These are phyloP conservation scores for Hawksworthiomyces lignivorus DNA, from an alignment of 2,329 filamentous ascomycete species.

Conservation along the genomic window DNA sequence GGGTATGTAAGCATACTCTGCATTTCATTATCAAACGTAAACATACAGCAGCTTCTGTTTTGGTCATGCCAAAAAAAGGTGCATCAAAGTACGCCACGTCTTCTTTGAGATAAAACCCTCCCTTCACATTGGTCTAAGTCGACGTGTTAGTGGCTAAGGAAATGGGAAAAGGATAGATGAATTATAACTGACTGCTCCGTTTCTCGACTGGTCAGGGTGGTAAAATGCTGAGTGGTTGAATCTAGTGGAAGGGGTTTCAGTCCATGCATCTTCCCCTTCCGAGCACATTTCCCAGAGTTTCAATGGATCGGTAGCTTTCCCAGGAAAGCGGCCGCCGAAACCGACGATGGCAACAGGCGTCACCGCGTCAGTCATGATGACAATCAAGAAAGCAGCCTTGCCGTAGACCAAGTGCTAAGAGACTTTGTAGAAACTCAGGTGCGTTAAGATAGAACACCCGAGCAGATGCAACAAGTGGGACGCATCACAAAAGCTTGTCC, in stretches of 20 bases:
- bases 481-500: no score
- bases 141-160: background rate
- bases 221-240: slow-evolving; percentile 28
- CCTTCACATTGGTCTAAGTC: slow-evolving; percentile 23
- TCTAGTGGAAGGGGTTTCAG: slow-evolving; percentile 19
- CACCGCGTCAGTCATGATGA: slow-evolving; percentile 9
- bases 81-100: slow-evolving; percentile 18
- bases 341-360: slow-evolving; percentile 31
- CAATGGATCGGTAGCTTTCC: slow-evolving; percentile 22
- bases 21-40: no score
- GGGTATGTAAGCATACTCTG: no score
- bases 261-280: slow-evolving; percentile 11
- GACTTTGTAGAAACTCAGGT: background rate
- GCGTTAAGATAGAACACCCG: no score
- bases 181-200: slow-evolving; percentile 15
- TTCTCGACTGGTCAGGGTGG: slow-evolving; percentile 16
- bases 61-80: slow-evolving; percentile 24
- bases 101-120: slow-evolving; percentile 24
- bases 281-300: slow-evolving; percentile 25
- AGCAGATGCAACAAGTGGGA: no score
- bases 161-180: background rate
- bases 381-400: background rate
- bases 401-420: background rate
- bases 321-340: slow-evolving; percentile 29
- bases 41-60: slow-evolving; percentile 19